Evolutionary conservation across 2,329 filamentous ascomycete genomes (phyloP).

Genomic region (Ilyonectria mors-panacis): DNA sequence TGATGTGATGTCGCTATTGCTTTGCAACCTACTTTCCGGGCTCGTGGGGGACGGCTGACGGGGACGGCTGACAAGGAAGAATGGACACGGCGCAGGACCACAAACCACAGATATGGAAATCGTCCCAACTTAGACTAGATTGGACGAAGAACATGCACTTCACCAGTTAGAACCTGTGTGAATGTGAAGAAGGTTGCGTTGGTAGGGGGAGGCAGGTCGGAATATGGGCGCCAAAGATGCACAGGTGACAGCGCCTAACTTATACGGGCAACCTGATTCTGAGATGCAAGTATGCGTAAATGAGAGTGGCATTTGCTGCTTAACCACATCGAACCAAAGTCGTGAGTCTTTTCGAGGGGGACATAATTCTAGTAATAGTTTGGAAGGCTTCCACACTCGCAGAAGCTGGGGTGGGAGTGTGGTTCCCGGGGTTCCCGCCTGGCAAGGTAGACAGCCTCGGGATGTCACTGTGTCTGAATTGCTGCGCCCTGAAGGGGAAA

Average conservation of each 20-base stretch:
- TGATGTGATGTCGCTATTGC: neutral
- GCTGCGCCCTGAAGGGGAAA: conserved; percentile 15
- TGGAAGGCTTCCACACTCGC: conserved; percentile 9
- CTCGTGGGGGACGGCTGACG: neutral
- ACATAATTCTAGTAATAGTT: conserved; percentile 3
- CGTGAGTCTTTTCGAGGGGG: conserved; percentile 8
- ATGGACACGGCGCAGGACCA: neutral
- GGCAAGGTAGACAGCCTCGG: conserved; percentile 20
- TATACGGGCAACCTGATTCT: conserved; percentile 31
- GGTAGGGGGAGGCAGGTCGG: conserved; percentile 17
- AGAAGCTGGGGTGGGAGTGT: conserved; percentile 34
- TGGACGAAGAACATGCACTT: neutral
- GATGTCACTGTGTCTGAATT: neutral
- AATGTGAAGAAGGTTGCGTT: neutral
- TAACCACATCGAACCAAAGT: conserved; percentile 20
- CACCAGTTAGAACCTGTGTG: conserved; percentile 1
- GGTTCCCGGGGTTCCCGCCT: conserved; percentile 22
- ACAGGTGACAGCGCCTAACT: conserved; percentile 30
- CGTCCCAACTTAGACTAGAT: conserved; percentile 3
- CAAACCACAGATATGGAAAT: neutral
- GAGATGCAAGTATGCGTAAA: conserved; percentile 14
- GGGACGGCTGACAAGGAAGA: neutral
- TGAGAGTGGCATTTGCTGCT: conserved; percentile 25
- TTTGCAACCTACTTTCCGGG: neutral
- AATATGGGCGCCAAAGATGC: conserved; percentile 4